A percentile compares a stretch with the other conserved stretches of the same genome.
phyloP scores from a whole-genome alignment of 2,329 filamentous ascomycete genomes.

The Neodidymelliopsis sp. region DNA sequence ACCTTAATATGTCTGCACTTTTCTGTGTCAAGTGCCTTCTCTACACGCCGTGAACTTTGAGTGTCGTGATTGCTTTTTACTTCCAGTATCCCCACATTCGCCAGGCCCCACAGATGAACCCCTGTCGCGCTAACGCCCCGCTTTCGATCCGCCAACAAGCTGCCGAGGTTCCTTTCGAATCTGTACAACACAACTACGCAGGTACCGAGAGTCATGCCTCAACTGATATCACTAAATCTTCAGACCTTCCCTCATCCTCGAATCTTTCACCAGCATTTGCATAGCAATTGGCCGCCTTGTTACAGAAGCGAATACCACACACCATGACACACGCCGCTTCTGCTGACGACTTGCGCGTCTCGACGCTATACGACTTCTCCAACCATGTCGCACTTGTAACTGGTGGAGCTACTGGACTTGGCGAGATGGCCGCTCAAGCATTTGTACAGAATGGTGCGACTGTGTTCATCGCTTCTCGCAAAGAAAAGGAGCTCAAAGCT shows the following conservation, averaged over 20 bases:
- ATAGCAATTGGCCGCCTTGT: not conserved
- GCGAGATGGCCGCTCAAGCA: constrained; percentile 63
- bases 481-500: constrained; percentile 58
- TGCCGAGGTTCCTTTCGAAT: constrained; percentile 15
- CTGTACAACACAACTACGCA: constrained; percentile 3
- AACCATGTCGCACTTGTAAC: constrained; percentile 58
- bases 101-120: not conserved
- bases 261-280: not conserved
- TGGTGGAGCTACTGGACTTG: constrained; percentile 60
- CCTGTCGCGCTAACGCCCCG: constrained; percentile 17
- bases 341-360: constrained; percentile 43
- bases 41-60: too few species aligned
- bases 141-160: constrained; percentile 6
- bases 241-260: not conserved
- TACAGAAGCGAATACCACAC: not conserved
- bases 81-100: too few species aligned
- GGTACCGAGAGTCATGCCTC: constrained; percentile 13
- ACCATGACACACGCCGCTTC: constrained; percentile 43
- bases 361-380: constrained; percentile 46
- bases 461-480: constrained; percentile 63
- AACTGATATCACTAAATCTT: not conserved
- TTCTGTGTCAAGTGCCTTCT: too few species aligned
- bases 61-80: too few species aligned
- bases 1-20: too few species aligned
- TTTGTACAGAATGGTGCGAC: constrained; percentile 61